These are phyloP conservation scores for Pseudoturritis turrita DNA, from an alignment of 345 rosid species.

Conservation along the genomic window DNA sequence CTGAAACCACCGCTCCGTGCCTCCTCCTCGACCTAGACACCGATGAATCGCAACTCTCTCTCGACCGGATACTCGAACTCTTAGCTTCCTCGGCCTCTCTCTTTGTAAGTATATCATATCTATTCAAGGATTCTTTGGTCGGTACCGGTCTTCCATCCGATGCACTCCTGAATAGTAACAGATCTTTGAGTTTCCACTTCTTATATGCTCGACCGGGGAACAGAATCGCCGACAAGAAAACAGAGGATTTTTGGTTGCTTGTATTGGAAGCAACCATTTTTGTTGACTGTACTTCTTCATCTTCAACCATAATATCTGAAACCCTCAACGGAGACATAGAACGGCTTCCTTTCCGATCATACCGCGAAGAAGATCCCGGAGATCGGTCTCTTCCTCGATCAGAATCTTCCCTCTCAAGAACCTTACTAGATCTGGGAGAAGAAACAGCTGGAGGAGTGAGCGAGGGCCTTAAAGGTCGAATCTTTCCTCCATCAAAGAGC, in stretches of 20 bases:
- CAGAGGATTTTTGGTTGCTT: conserved; percentile 35
- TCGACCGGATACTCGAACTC: conserved; percentile 61
- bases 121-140: conserved; percentile 41
- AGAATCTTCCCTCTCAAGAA: conserved; percentile 28
- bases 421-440: conserved; percentile 41
- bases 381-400: conserved; percentile 34
- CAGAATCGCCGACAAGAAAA: conserved; percentile 62
- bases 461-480: conserved; percentile 57
- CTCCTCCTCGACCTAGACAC: conserved; percentile 35
- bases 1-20: conserved; percentile 45
- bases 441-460: conserved; percentile 32
- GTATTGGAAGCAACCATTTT: conserved; percentile 31
- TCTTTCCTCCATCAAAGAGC: conserved; percentile 84
- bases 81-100: conserved; percentile 47
- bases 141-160: conserved; percentile 80
- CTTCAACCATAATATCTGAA: conserved; percentile 51
- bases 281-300: conserved; percentile 31
- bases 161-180: conserved; percentile 77
- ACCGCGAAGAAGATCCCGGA: conserved; percentile 22
- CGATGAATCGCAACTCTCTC: conserved; percentile 48
- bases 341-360: conserved; percentile 60
- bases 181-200: conserved; percentile 86
- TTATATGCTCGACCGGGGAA: conserved; percentile 43
- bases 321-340: conserved; percentile 78
- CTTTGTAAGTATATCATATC: conserved; percentile 47